Percentiles rank a stretch among this genome's conserved stretches.
Conservation (phyloP, 164 flowering plant species). For the Stephania yunnanensis region DNA sequence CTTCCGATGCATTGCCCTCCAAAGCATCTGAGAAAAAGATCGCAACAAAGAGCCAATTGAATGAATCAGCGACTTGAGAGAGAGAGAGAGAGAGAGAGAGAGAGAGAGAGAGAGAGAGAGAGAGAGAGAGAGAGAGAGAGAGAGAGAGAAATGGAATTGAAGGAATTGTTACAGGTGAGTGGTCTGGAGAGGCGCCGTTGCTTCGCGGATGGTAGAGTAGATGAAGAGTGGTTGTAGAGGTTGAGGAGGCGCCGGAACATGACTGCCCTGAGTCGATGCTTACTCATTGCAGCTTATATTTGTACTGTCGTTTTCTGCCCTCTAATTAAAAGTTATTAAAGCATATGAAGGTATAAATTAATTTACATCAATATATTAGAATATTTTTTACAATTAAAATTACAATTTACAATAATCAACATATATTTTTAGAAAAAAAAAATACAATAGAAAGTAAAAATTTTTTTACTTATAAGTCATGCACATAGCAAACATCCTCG, state of each 20-base stretch:
- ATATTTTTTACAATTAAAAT: no score
- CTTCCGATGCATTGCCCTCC: not conserved
- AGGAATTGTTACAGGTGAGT: not conserved
- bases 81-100: conserved; percentile 7
- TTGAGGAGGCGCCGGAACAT: conserved; percentile 6
- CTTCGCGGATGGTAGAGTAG: not conserved
- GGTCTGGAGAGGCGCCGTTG: conserved; percentile 12
- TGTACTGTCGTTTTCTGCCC: no score
- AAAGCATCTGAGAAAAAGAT: no score
- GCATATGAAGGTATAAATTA: no score
- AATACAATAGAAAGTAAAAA: no score
- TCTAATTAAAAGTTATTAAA: no score
- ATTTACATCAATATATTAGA: no score
- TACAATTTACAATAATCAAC: no score
- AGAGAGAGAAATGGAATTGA: conserved; percentile 9
- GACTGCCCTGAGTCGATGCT: not conserved
- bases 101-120: conserved; percentile 7
- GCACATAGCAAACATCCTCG: no score
- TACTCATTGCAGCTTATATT: no score
- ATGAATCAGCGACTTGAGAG: not conserved
- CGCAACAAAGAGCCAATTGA: not conserved
- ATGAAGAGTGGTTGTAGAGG: conserved; percentile 4
- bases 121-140: conserved; percentile 8
- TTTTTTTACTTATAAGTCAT: no score
- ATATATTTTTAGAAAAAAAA: no score